Evolutionary conservation across 257 asterid genomes (phyloP).

Genomic region (Scutellaria baicalensis): DNA sequence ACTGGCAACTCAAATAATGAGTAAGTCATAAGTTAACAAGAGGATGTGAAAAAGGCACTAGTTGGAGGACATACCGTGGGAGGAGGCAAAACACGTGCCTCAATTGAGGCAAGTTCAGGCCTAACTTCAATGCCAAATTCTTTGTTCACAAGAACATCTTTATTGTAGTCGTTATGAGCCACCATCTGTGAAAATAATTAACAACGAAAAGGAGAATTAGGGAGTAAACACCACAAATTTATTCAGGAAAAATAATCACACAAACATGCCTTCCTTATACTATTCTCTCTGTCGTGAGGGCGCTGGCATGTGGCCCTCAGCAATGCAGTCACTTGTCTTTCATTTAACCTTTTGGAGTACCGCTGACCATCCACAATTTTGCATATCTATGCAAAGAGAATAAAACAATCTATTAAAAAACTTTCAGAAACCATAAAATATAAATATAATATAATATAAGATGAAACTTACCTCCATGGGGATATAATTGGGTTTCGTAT

Average conservation of each 20-base stretch:
- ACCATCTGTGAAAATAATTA: conserved; percentile 39
- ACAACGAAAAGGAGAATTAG: neutral
- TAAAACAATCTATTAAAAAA: neutral
- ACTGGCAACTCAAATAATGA: conserved; percentile 27
- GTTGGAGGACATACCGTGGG: conserved; percentile 40
- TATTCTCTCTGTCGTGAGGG: conserved; percentile 25
- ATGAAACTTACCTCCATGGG: conserved; percentile 73
- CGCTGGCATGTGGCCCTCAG: conserved; percentile 77
- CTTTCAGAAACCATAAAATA: neutral
- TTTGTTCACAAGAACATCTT: conserved; percentile 9
- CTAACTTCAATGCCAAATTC: conserved; percentile 62
- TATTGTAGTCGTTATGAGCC: conserved; percentile 20
- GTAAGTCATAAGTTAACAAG: neutral
- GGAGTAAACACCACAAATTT: neutral
- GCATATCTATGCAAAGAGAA: conserved; percentile 37
- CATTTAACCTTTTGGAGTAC: conserved; percentile 43
- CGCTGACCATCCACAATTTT: conserved; percentile 55
- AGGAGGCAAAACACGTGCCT: conserved; percentile 73
- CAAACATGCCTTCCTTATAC: conserved; percentile 29
- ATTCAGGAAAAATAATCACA: neutral
- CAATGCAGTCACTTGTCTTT: conserved; percentile 55
- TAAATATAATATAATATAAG: neutral
- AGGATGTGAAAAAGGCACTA: neutral
- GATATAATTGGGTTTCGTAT: conserved; percentile 43
- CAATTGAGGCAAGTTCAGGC: conserved; percentile 35